Conservation (phyloP, 139 green algal genomes). For the Ettlia oleoabundans region DNA sequence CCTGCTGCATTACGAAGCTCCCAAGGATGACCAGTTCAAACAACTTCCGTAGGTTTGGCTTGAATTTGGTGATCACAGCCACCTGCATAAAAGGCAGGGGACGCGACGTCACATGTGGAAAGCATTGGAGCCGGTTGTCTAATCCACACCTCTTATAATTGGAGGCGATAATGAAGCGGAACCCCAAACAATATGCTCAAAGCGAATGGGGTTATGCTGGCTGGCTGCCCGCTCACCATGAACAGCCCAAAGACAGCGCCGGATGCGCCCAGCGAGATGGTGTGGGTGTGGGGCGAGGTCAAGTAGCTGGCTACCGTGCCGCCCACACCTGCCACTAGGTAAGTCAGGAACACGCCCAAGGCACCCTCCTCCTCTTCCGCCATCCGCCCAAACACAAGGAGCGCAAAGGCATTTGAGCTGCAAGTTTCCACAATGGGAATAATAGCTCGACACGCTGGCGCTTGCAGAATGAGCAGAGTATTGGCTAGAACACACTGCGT, state of each 20-base stretch:
- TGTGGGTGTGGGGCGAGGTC: conserved; percentile 32
- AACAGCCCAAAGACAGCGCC: conserved; percentile 81
- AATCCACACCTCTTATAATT: too few species aligned
- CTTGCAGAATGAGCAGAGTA: neutral
- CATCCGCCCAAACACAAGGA: conserved; percentile 61
- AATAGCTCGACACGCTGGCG: too few species aligned
- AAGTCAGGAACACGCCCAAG: conserved; percentile 52
- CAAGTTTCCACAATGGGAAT: neutral
- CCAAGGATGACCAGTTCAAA: conserved; percentile 72
- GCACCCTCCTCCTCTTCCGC: conserved; percentile 64
- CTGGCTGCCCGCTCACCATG: conserved; percentile 61
- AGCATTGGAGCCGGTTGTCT: too few species aligned
- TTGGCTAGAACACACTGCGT: too few species aligned
- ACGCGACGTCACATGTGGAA: too few species aligned
- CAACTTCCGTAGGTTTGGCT: conserved; percentile 52
- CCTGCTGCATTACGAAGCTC: conserved; percentile 67
- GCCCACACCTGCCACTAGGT: conserved; percentile 54
- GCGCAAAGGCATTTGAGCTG: conserved; percentile 55
- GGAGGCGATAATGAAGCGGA: too few species aligned
- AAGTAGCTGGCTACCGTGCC: conserved; percentile 43
- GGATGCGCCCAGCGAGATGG: conserved; percentile 45
- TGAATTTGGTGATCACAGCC: conserved; percentile 53
- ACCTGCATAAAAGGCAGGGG: too few species aligned
- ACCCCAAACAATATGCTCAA: too few species aligned
- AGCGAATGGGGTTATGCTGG: too few species aligned